These are phyloP conservation scores for Xylariales sp. DNA, from an alignment of 2,329 filamentous ascomycete species.

Conservation along the genomic window DNA sequence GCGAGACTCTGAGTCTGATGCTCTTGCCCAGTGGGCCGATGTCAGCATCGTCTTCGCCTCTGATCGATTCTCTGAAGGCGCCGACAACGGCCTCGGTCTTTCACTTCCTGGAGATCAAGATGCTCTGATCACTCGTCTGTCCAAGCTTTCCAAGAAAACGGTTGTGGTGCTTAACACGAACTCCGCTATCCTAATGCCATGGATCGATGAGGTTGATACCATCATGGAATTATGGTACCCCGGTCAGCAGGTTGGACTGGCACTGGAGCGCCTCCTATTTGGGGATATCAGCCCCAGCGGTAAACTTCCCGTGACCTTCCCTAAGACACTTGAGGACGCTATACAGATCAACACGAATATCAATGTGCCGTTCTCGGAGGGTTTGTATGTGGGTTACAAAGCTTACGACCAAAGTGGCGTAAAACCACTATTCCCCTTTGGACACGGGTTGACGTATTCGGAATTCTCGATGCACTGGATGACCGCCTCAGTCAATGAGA, in stretches of 20 bases:
- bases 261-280: constrained; percentile 10
- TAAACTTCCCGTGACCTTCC: constrained; percentile 11
- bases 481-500: neutral
- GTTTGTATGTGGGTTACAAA: constrained; percentile 2
- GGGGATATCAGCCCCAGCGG: constrained; percentile 10
- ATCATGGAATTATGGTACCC: constrained; percentile 7
- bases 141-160: neutral
- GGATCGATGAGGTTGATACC: constrained; percentile 5
- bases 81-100: constrained; percentile 12
- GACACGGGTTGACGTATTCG: constrained; percentile 1
- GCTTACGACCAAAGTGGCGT: constrained; percentile 1
- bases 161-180: constrained; percentile 9
- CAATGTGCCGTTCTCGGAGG: neutral
- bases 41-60: constrained; percentile 14
- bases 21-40: constrained; percentile 10
- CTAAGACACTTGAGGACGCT: constrained; percentile 1
- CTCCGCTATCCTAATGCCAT: constrained; percentile 6
- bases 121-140: constrained; percentile 2
- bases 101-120: constrained; percentile 8
- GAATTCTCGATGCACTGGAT: neutral
- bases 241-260: constrained; percentile 8
- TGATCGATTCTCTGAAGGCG: constrained; percentile 12
- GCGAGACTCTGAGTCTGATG: constrained; percentile 9
- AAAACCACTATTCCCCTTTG: neutral
- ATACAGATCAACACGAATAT: constrained; percentile 4